Percentiles rank a stretch among this genome's conserved stretches.
Evolutionary conservation across 2,329 filamentous ascomycete genomes (phyloP).

Genomic region (Xylaria sp.): DNA sequence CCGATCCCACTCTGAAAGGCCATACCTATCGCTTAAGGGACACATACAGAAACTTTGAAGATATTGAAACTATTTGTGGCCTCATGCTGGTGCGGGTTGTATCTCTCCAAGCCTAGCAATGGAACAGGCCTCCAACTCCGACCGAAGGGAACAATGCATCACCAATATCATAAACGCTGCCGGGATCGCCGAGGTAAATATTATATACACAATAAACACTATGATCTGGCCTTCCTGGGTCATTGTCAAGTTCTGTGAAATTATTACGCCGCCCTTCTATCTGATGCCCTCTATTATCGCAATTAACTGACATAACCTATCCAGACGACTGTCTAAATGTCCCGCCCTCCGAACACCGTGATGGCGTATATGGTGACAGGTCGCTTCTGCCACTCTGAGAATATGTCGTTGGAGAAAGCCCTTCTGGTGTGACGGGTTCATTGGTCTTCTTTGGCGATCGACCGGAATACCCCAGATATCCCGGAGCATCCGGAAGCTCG

Average conservation of each 20-base stretch:
- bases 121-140: constrained; percentile 1
- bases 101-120: constrained; percentile 5
- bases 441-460: neutral
- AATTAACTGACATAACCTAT: neutral
- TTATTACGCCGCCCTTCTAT: constrained; percentile 2
- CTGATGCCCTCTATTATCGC: neutral
- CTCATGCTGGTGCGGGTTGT: neutral
- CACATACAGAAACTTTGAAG: neutral
- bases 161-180: neutral
- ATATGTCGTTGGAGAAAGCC: constrained; percentile 19
- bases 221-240: neutral
- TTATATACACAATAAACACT: constrained; percentile 27
- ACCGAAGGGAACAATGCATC: neutral
- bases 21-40: neutral
- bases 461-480: constrained; percentile 27
- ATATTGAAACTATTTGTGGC: constrained; percentile 5
- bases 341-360: constrained; percentile 23
- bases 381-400: constrained; percentile 23
- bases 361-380: constrained; percentile 21
- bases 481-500: constrained; percentile 38
- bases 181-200: neutral
- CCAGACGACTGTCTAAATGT: constrained; percentile 18
- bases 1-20: neutral
- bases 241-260: neutral
- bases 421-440: constrained; percentile 12